A percentile compares a stretch with the other conserved stretches of the same genome.
Conservation (phyloP, 2,329 filamentous ascomycete genomes). For the Cryphonectria parasitica region DNA sequence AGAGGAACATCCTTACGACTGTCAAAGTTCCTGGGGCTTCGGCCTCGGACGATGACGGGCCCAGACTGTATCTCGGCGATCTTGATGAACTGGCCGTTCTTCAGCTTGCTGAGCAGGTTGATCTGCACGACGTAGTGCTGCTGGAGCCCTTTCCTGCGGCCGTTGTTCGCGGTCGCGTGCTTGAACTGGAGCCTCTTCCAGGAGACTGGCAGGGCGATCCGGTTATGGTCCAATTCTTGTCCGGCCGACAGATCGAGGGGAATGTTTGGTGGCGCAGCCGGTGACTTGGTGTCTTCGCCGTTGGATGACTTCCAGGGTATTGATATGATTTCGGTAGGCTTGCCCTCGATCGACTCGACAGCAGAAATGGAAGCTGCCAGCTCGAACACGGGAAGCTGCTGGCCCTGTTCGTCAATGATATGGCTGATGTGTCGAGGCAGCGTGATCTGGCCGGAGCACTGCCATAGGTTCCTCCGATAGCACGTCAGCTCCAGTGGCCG, state of each 20-base stretch:
- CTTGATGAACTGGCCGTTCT: slow-evolving; percentile 66
- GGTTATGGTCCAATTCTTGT: slow-evolving; percentile 76
- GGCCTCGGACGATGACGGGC: slow-evolving; percentile 91
- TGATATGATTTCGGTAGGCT: slow-evolving; percentile 89
- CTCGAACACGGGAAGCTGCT: slow-evolving; percentile 75
- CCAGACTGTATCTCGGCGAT: slow-evolving; percentile 88
- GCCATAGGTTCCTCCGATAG: slow-evolving; percentile 92
- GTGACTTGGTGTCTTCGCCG: slow-evolving; percentile 53
- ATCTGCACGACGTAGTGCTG: slow-evolving; percentile 93
- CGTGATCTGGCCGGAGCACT: slow-evolving; percentile 86
- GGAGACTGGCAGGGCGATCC: slow-evolving; percentile 79
- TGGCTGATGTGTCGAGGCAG: slow-evolving; percentile 74
- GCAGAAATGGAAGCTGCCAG: slow-evolving; percentile 83
- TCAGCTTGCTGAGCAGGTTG: slow-evolving; percentile 77
- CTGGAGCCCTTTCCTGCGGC: slow-evolving; percentile 88
- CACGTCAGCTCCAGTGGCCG: slow-evolving; percentile 84
- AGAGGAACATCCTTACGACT: slow-evolving; percentile 84
- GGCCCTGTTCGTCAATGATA: slow-evolving; percentile 74
- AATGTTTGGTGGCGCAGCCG: slow-evolving; percentile 56
- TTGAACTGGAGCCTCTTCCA: slow-evolving; percentile 97
- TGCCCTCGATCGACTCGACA: slow-evolving; percentile 89
- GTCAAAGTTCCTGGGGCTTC: slow-evolving; percentile 93
- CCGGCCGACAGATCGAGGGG: slow-evolving; percentile 59
- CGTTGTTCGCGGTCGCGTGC: slow-evolving; percentile 95
- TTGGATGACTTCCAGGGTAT: slow-evolving; percentile 86